These are phyloP conservation scores for Didymellaceae sp. DNA, from an alignment of 2,329 filamentous ascomycete genomes.

Conservation along the genomic window DNA sequence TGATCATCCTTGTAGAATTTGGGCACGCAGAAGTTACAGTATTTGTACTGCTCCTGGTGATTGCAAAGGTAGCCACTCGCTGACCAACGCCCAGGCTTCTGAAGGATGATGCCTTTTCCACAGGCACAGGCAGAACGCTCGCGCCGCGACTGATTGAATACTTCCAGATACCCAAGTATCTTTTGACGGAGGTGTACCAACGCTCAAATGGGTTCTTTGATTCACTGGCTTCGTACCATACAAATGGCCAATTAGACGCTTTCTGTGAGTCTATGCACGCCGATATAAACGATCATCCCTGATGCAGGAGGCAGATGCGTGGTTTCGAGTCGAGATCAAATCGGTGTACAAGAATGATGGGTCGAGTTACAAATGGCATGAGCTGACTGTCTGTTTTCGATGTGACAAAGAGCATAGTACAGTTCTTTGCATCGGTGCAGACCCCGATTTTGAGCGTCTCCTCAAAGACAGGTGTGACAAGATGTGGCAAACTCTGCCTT, in stretches of 20 bases:
- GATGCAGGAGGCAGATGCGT: constrained; percentile 20
- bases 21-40: no score
- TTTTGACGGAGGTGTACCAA: constrained; percentile 20
- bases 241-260: constrained; percentile 8
- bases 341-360: background rate
- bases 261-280: background rate
- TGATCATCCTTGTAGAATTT: no score
- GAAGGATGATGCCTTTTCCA: no score
- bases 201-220: constrained; percentile 27
- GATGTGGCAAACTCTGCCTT: constrained; percentile 5
- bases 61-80: no score
- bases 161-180: constrained; percentile 17
- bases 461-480: constrained; percentile 7
- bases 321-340: constrained; percentile 26
- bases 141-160: constrained; percentile 14
- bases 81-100: no score
- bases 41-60: no score
- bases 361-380: constrained; percentile 22
- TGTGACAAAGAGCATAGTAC: constrained; percentile 9
- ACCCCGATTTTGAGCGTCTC: constrained; percentile 3
- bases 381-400: constrained; percentile 26
- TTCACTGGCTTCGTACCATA: constrained; percentile 5
- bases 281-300: background rate
- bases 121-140: no score
- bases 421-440: constrained; percentile 20